phyloP scores from a whole-genome alignment of 345 rosid species.

The Cardamine resedifolia region DNA sequence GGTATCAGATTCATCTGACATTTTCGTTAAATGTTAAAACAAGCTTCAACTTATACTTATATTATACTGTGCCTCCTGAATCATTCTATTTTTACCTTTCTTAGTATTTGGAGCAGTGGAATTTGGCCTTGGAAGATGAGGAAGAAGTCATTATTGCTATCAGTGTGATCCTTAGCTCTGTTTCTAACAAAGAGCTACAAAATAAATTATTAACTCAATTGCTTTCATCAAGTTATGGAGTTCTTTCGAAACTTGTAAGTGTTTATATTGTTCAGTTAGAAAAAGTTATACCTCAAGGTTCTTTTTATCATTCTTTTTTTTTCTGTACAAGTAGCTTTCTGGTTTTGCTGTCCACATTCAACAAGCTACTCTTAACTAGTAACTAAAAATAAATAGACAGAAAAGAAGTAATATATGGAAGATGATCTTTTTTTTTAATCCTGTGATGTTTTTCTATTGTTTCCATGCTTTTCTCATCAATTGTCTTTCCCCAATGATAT shows the following conservation, averaged over 20 bases:
- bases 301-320: not conserved
- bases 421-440: not conserved
- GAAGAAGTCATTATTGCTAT: conserved; percentile 85
- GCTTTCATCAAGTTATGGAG: conserved; percentile 86
- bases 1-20: conserved; percentile 46
- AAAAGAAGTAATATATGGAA: not conserved
- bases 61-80: not conserved
- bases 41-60: not conserved
- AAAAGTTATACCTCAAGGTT: conserved; percentile 10
- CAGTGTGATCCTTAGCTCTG: conserved; percentile 63
- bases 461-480: not conserved
- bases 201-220: conserved; percentile 71
- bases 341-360: not conserved
- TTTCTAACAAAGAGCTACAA: conserved; percentile 71
- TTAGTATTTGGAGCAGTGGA: conserved; percentile 62
- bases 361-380: not conserved
- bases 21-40: not conserved
- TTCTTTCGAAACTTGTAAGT: conserved; percentile 83
- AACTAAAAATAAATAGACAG: not conserved
- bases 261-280: conserved; percentile 12
- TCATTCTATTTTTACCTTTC: conserved; percentile 6
- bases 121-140: conserved; percentile 83
- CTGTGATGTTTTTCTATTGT: not conserved
- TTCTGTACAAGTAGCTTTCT: conserved; percentile 3
- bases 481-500: not conserved